Evolutionary conservation across 2,329 filamentous ascomycete species (phyloP), one percentile per base, ranked within the genome.

Genomic region (Aspergillus sp.): DNA sequence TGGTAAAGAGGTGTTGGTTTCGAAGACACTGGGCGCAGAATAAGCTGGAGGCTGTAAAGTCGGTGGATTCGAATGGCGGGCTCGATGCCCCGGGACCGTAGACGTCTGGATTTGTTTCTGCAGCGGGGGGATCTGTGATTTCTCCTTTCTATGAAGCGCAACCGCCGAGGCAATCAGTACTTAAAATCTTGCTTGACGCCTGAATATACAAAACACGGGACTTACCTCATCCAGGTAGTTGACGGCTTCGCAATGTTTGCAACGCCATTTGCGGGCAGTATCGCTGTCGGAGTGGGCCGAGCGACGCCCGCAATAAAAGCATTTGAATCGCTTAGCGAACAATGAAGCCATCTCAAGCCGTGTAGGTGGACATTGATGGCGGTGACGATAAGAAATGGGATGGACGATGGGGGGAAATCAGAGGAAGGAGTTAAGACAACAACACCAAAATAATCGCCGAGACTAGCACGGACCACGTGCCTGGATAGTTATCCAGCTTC

Each of bases 181-280:
- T 12, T 23, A 1, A 15, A 2, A 70, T 55, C 69, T 64, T 9
- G 53, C 21, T 57, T 56, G 32, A 47, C 51, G 60, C 36, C 30
- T 32, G 48, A 21, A 19, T 60, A n/a, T 30, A 53, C 43, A 23
- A 47, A 32, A 9, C 17, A 13, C 47, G 30, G 57, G 50, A 73
- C 81, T 61, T 79, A 95, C 92, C 80, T 94, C 84, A 74, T 99
- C 95, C 32, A 97, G 82, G 79, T 91, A 91, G 76, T 98, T 99
- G 61, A 89, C 87, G 17, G 93, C 91, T 69, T 95, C 91, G 81
- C 95, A 99, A 63, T 85, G 81, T 19, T 84, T 78, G 77, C 92
- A 97, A 49, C 87, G 81, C 78, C 93, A 97, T 70, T 87, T 84
- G 73, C 82, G 83, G 59, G 86, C 81, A 55, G 74, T 72, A 30